phyloP scores from a whole-genome alignment of 495 filamentous ascomycete genomes.

The Penicillium fimorum region DNA sequence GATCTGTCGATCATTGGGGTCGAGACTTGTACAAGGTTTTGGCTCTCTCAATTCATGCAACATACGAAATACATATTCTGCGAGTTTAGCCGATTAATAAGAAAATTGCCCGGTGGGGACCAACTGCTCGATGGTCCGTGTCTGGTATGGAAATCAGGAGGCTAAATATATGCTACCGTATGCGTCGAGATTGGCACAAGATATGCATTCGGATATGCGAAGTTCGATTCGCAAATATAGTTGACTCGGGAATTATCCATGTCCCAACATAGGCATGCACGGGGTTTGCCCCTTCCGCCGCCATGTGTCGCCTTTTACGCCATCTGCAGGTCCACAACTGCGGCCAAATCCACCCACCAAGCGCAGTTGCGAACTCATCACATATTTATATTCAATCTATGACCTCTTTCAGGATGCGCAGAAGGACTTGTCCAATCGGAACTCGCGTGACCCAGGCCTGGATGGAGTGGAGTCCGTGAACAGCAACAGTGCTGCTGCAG shows the following conservation, averaged over 20 bases:
- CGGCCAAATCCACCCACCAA: background rate
- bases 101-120: background rate
- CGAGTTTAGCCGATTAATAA: background rate
- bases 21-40: background rate
- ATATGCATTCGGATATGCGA: background rate
- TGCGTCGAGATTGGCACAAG: background rate
- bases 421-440: slow-evolving; percentile 4
- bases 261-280: background rate
- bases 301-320: background rate
- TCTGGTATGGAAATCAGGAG: background rate
- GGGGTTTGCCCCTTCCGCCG: background rate
- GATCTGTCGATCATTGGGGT: background rate
- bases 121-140: background rate
- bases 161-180: background rate
- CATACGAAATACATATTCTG: background rate
- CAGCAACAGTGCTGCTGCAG: background rate
- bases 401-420: background rate
- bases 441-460: background rate
- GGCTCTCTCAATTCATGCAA: background rate
- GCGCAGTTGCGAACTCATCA: background rate
- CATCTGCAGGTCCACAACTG: background rate
- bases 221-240: background rate
- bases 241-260: background rate
- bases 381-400: background rate
- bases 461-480: background rate